phyloP scores from a whole-genome alignment of 805 yeast species.

The Maudiozyma saulgeensis region DNA sequence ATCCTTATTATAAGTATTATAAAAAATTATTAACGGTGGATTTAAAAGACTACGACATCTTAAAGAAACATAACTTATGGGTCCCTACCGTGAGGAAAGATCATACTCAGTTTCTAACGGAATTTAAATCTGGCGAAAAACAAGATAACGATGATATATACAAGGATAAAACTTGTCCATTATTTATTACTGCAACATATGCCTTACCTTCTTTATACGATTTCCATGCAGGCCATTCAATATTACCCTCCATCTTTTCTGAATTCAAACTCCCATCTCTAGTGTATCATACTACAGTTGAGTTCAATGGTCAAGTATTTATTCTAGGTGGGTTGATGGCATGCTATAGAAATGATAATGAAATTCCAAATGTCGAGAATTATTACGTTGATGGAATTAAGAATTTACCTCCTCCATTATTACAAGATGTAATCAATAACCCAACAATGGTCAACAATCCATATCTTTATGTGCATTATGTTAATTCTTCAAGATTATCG shows the following conservation, averaged over 20 bases:
- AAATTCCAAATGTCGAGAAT: constrained; percentile 28
- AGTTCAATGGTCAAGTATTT: constrained; percentile 31
- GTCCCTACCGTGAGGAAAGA: constrained; percentile 16
- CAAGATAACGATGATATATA: constrained; percentile 3
- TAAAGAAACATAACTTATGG: constrained; percentile 25
- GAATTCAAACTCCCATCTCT: constrained; percentile 34
- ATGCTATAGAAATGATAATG: constrained; percentile 17
- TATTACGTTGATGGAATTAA: constrained; percentile 31
- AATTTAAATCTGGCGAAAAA: background rate
- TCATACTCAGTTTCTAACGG: constrained; percentile 2
- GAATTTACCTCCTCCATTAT: constrained; percentile 40
- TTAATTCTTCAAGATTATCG: constrained; percentile 33
- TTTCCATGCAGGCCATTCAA: constrained; percentile 19
- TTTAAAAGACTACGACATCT: constrained; percentile 9
- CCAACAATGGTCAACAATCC: constrained; percentile 35
- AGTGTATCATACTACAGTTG: constrained; percentile 36
- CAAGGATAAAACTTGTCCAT: constrained; percentile 14
- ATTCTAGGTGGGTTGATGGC: constrained; percentile 39
- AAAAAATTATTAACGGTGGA: constrained; percentile 17
- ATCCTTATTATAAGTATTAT: constrained; percentile 17
- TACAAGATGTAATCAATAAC: constrained; percentile 32
- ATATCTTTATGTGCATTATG: constrained; percentile 30
- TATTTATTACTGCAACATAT: constrained; percentile 18
- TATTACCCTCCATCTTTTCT: constrained; percentile 29
- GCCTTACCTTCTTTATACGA: constrained; percentile 19